A percentile compares a stretch with the other conserved stretches of the same genome.
phyloP scores from a whole-genome alignment of 176 grass and related monocot species.

The Musa beccarii region DNA sequence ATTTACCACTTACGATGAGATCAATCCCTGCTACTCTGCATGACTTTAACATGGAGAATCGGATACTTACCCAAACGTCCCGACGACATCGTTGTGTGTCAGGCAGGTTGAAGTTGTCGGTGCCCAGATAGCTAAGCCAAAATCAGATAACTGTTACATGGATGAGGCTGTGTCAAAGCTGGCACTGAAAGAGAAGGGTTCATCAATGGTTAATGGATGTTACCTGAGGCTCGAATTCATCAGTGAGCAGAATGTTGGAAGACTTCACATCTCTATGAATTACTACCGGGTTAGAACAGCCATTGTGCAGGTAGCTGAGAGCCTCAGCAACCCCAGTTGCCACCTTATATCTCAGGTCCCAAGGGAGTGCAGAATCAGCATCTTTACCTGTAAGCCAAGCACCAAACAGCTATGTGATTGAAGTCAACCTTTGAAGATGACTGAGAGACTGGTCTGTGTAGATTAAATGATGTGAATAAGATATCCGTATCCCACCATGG shows the following conservation, averaged over 20 bases:
- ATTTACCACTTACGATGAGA: not conserved
- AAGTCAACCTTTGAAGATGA: not conserved
- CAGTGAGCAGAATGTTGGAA: slow-evolving; percentile 85
- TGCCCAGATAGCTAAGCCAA: slow-evolving; percentile 85
- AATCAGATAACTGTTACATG: slow-evolving; percentile 73
- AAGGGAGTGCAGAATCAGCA: slow-evolving; percentile 39
- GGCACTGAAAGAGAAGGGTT: not conserved
- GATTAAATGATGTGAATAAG: not conserved
- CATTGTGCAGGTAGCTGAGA: slow-evolving; percentile 67
- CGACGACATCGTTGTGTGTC: slow-evolving; percentile 69
- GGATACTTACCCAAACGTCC: slow-evolving; percentile 70
- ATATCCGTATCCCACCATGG: slow-evolving; percentile 36
- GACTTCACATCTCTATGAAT: slow-evolving; percentile 96
- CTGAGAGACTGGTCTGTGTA: not conserved
- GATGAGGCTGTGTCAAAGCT: not conserved
- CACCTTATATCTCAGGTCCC: slow-evolving; percentile 59
- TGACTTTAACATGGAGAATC: not conserved
- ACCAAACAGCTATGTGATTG: not conserved
- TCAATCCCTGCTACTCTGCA: too few relatives aligned
- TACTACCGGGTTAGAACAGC: slow-evolving; percentile 41
- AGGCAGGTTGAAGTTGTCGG: slow-evolving; percentile 35
- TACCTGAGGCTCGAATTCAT: slow-evolving; percentile 71
- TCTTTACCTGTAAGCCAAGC: slow-evolving; percentile 33
- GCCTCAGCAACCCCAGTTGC: slow-evolving; percentile 65
- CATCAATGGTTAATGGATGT: not conserved